phyloP scores from a whole-genome alignment of 371 early-diverging fungal genomes.

The Saksenaea oblongispora region DNA sequence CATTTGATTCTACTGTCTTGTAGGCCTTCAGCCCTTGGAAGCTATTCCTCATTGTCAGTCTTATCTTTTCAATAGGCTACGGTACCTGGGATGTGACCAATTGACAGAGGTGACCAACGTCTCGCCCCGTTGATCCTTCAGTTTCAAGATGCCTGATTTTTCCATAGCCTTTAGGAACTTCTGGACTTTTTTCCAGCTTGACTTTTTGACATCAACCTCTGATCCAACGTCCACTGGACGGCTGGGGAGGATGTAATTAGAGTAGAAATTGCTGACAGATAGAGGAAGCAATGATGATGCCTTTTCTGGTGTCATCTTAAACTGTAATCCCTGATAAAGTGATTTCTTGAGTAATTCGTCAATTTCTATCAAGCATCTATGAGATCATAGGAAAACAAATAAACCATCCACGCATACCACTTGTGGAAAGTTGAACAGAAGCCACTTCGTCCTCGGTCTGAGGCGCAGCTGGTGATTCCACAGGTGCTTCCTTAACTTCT shows the following conservation, averaged over 20 bases:
- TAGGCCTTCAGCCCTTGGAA: slow-evolving; percentile 28
- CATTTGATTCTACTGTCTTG: slow-evolving; percentile 34
- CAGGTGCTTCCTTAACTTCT: neutral
- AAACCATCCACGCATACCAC: slow-evolving; percentile 1
- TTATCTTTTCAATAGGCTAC: neutral
- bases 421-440: slow-evolving; percentile 4
- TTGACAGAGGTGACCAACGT: slow-evolving; percentile 56
- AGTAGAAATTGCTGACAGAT: slow-evolving; percentile 64
- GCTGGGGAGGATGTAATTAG: slow-evolving; percentile 63
- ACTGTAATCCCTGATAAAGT: slow-evolving; percentile 63
- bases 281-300: slow-evolving; percentile 58
- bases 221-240: slow-evolving; percentile 53
- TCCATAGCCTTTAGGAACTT: slow-evolving; percentile 75
- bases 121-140: slow-evolving; percentile 73
- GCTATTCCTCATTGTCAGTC: neutral
- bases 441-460: neutral
- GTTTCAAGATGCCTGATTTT: slow-evolving; percentile 62
- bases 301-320: slow-evolving; percentile 56
- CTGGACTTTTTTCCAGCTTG: slow-evolving; percentile 73
- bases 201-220: slow-evolving; percentile 71
- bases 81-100: slow-evolving; percentile 51
- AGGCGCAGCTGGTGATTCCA: neutral
- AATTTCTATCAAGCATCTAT: slow-evolving; percentile 17
- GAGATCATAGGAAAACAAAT: neutral
- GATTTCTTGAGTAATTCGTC: slow-evolving; percentile 62